phyloP scores from a whole-genome alignment of 257 asterid species.

The Solanum ossicruentum region DNA sequence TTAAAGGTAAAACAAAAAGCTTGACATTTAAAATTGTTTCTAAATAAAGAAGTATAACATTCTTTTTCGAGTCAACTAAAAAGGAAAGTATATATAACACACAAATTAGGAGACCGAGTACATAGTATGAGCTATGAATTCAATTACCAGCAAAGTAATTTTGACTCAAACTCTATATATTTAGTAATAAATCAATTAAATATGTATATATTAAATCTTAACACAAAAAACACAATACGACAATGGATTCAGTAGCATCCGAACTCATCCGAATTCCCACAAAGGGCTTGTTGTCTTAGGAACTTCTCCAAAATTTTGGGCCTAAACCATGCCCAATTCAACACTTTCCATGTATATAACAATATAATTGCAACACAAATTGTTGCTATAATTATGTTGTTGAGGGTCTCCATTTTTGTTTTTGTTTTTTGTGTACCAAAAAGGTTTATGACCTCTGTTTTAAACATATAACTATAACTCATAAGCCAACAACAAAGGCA shows the following conservation, averaged over 20 bases:
- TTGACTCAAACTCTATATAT: background rate
- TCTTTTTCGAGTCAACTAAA: background rate
- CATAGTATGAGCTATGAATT: background rate
- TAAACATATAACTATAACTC: background rate
- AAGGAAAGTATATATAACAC: background rate
- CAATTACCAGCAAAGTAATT: background rate
- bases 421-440: background rate
- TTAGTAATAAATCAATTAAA: background rate
- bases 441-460: background rate
- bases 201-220: background rate
- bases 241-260: background rate
- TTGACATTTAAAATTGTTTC: background rate
- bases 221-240: background rate
- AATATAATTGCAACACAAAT: background rate
- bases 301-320: slow-evolving; percentile 16
- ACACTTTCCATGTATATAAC: slow-evolving; percentile 1
- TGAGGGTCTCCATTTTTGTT: slow-evolving; percentile 8
- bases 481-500: background rate
- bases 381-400: background rate
- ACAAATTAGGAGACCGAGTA: background rate
- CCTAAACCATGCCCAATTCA: slow-evolving; percentile 26
- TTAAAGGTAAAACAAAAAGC: background rate
- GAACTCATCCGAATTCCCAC: slow-evolving; percentile 1
- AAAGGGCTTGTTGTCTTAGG: slow-evolving; percentile 18
- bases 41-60: background rate